Base-by-base conservation (phyloP, 495 filamentous ascomycete genomes). In the Platismatia glauca region DNA sequence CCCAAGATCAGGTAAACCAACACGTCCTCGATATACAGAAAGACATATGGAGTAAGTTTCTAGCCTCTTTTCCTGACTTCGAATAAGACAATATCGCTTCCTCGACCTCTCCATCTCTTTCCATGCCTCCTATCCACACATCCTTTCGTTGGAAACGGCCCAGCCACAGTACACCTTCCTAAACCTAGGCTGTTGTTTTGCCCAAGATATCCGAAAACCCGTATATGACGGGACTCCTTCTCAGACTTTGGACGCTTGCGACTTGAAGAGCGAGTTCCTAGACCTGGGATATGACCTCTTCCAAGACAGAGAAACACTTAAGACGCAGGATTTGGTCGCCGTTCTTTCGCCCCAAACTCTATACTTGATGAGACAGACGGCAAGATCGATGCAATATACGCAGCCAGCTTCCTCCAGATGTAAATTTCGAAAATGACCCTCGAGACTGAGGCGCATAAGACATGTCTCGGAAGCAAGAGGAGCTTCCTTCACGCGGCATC, bases 331-430 rank as follows among this genome's bases (percentile, higher is more conserved):
- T 69, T 76, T 60, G 15, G 58, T 34, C 5, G 77, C 74, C 4
- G 75, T 80, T 57, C 59, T 12, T 80, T 88, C 59, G 78, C 81
- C 27, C 60, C 72, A 1, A 60, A 73, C 9, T 41, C 65, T 16
- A n/a, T 7, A 4, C 39, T 56, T 20, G 79, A 7, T 71, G 70
- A 31, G 1, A 63, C 84, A 29, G 64, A 74, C 15, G 76, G 76
- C 11, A 71, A 75, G 46, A 66, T 87, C 2, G 79, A 86, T 57
- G 81, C 87, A 34, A 68, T 84, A 43, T 78, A 84, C 64, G 76
- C 79, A 0, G 72, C 72, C 1, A 78, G 76, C 0, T 83, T 88
- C 66, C 79, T 88, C 53, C 84, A 22, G 7, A 44, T 8, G 24
- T 15, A 48, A 1, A 13, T 11, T 24, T 48, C 12, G 44, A 4